Evolutionary conservation across 176 grass and related monocot genomes (phyloP), one percentile per base, ranked within the genome.

Genomic region (Triticum dicoccoides): DNA sequence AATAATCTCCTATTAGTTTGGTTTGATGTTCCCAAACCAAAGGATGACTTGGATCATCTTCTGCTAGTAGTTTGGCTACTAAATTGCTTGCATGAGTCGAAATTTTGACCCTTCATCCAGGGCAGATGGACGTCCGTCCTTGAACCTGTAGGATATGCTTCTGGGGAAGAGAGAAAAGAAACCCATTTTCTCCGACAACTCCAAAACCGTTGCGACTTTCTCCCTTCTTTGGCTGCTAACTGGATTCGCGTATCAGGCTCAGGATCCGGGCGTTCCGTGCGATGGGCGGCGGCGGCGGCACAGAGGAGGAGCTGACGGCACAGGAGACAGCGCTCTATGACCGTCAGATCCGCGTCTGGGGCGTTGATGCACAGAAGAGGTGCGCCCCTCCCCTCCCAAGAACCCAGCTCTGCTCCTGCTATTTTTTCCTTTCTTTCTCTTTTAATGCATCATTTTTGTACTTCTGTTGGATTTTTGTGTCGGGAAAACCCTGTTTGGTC

Each of bases 341-440:
- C 68, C 97, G 97, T 61, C 97, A 99, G 87, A 98, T 98, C 80
- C 91, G 97, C 56, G 97, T 96, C 8, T 99, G 97, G 97, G 97
- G 97, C 69, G 92, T 99, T 65, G 92, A 99, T 65, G 97, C 97
- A 42, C 97, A 99, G 87, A 99, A 99, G 87, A 96, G 94, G 97
- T 98, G 70, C 25, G 18, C 17, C 12, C 10, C 63, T 56, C 15
- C 9, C 2, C 78, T 66, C 27, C 51, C 51, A 54, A 54, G 15
- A 54, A 54, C 51, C 15, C 51, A 54, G 51, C 51, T 54, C 15
- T 54, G 1, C 2, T 54, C 1, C 51, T 54, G 15, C 51, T 54
- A 18, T 54, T 18, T 4, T 3, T 23, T 2, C 5, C 5, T 54
- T 8, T 29, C 9, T 66, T 29, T 37, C 10, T 44, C 10, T 44